These are phyloP conservation scores for Neurospora sp. DNA, from an alignment of 495 filamentous ascomycete species.

Conservation along the genomic window DNA sequence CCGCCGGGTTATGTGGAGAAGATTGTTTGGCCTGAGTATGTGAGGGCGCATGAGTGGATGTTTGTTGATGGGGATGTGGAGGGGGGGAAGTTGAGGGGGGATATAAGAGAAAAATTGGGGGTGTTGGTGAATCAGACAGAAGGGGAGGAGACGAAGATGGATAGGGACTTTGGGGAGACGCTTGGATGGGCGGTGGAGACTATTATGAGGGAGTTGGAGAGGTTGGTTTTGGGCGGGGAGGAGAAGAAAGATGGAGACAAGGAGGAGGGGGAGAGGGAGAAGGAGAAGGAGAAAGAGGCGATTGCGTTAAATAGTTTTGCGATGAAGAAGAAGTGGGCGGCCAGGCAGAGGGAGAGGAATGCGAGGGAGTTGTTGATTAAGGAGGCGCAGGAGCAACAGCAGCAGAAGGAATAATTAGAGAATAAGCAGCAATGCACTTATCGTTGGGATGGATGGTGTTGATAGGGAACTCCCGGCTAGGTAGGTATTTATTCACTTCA, in stretches of 20 bases:
- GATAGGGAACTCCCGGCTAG: neutral
- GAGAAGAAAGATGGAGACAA: neutral
- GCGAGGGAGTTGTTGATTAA: neutral
- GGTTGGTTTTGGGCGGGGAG: conserved; percentile 3
- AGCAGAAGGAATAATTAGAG: neutral
- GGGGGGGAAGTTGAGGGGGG: conserved; percentile 27
- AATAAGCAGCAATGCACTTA: neutral
- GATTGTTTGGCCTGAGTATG: conserved; percentile 93
- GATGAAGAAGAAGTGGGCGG: neutral
- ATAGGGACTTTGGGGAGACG: conserved; percentile 40
- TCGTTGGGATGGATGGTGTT: neutral
- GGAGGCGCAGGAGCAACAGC: neutral
- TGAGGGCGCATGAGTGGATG: conserved; percentile 63
- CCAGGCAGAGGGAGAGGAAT: neutral
- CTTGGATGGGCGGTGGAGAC: conserved; percentile 45
- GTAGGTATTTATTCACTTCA: neutral
- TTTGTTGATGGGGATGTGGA: conserved; percentile 58
- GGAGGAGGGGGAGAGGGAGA: neutral
- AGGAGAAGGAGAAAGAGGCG: neutral
- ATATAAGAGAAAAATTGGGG: conserved; percentile 17
- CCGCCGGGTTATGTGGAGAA: conserved; percentile 89
- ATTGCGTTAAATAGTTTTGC: neutral
- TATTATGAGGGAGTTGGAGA: conserved; percentile 33
- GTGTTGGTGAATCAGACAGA: conserved; percentile 30
- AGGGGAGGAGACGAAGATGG: conserved; percentile 16